Evolutionary conservation across 441 rosid species (phyloP), one percentile per base, ranked within the genome.

Genomic region (Metrosideros polymorpha): DNA sequence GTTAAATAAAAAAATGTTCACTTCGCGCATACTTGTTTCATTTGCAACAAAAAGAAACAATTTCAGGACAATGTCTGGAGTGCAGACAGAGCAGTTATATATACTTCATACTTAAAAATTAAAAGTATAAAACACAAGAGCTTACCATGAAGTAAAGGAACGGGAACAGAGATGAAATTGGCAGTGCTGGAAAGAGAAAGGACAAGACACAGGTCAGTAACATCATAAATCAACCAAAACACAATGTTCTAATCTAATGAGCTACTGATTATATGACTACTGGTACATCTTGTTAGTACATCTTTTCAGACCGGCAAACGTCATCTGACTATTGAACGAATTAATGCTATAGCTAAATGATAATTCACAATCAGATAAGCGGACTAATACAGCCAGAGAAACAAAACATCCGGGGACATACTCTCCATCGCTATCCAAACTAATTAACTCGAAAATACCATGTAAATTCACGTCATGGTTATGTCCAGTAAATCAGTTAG

Each of bases 81-180:
- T 82, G 35, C 27, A 32, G 19, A 27, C 54, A 10, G 43, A 18
- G 8, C 42, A 51, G 24, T 82, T 39, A 47, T 17, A 29, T 51
- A 17, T 18, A 53, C 24, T n/a, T 32, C 53, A 24, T 6, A 19
- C 18, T 82, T 51, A 18, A 32, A 24, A 43, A n/a, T n/a, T 43
- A 35, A 12, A 27, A 18, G 47, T n/a, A 29, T n/a, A 25, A 32
- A 47, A 15, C 25, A 18, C 9, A 55, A 29, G 35, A 83, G 42
- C 53, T 61, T 52, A 86, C 88, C 88, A 86, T 86, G 88, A 86
- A 86, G 66, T 86, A 86, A 39, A 86, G 27, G 82, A 61, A 86
- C 24, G 88, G 88, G 53, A 83, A 86, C 32, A 86, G 57, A 57
- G 85, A 86, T 25, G 85, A 86, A 59, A 83, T 51, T 61, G 88